phyloP scores from a whole-genome alignment of 371 early-diverging fungal species.

The Mortierella sp. region DNA sequence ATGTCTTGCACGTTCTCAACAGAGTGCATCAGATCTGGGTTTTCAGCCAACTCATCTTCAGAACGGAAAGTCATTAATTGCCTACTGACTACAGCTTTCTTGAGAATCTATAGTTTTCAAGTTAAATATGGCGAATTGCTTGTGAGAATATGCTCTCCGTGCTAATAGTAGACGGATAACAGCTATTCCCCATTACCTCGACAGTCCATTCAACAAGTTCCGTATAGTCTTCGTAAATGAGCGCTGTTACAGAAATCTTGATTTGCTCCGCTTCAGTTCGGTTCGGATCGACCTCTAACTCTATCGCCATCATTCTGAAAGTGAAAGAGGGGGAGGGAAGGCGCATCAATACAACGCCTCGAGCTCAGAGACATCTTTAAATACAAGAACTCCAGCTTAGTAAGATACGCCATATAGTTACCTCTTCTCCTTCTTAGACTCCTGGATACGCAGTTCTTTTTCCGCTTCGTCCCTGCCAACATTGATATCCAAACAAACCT shows the following conservation, averaged over 20 bases:
- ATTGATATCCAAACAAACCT: conserved; percentile 36
- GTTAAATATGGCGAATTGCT: background rate
- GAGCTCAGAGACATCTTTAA: background rate
- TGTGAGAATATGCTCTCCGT: background rate
- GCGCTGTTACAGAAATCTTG: conserved; percentile 37
- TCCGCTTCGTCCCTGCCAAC: conserved; percentile 43
- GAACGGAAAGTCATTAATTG: conserved; percentile 41
- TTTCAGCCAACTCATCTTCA: conserved; percentile 41
- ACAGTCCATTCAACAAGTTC: conserved; percentile 46
- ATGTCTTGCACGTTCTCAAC: conserved; percentile 47
- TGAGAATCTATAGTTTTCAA: conserved; percentile 30
- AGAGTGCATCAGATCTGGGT: conserved; percentile 54
- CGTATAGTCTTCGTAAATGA: conserved; percentile 32
- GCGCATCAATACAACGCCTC: background rate
- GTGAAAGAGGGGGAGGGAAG: background rate
- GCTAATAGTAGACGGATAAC: background rate
- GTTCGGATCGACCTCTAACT: conserved; percentile 28
- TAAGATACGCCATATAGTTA: background rate
- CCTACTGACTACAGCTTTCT: conserved; percentile 27
- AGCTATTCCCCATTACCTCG: conserved; percentile 13
- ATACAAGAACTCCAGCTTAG: too few relatives aligned
- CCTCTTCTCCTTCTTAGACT: conserved; percentile 39
- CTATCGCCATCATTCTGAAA: conserved; percentile 27
- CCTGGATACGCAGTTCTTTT: background rate
- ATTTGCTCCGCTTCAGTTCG: conserved; percentile 38